Percentiles rank a stretch among this genome's conserved stretches.
These are phyloP conservation scores for Ceratocystis colombiana DNA, from an alignment of 2,329 filamentous ascomycete genomes.

Conservation along the genomic window DNA sequence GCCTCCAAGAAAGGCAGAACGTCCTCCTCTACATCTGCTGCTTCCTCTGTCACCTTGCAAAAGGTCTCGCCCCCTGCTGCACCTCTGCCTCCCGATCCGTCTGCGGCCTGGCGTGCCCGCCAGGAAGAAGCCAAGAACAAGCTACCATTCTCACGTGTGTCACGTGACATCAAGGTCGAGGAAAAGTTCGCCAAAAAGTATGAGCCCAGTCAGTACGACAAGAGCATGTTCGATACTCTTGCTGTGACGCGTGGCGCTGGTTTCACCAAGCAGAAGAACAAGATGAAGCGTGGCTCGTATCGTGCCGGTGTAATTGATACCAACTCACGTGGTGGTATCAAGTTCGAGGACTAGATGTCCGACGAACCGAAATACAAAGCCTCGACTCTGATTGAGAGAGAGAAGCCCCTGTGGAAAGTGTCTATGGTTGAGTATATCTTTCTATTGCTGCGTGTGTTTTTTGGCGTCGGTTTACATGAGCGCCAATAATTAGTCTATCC, in stretches of 20 bases:
- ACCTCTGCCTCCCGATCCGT: constrained; percentile 46
- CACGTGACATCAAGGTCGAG: constrained; percentile 57
- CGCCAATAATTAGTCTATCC: constrained; percentile 25
- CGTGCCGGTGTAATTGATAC: constrained; percentile 82
- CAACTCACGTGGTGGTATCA: constrained; percentile 70
- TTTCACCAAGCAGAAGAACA: constrained; percentile 99
- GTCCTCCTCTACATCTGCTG: constrained; percentile 39
- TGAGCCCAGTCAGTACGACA: constrained; percentile 75
- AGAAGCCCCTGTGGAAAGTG: too few relatives aligned
- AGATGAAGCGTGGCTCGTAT: constrained; percentile 88
- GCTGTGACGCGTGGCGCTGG: constrained; percentile 89
- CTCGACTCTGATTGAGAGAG: too few relatives aligned
- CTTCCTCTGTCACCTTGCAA: constrained; percentile 42
- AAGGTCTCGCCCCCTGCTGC: constrained; percentile 42
- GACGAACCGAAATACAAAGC: too few relatives aligned
- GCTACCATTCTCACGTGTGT: constrained; percentile 68
- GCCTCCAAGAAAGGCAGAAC: constrained; percentile 32
- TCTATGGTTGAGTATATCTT: too few relatives aligned
- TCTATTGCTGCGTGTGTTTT: neutral
- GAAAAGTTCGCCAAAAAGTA: constrained; percentile 70
- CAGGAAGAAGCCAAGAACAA: constrained; percentile 45
- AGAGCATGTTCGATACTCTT: constrained; percentile 76
- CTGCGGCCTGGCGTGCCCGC: constrained; percentile 33
- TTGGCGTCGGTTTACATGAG: neutral
- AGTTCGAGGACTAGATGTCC: constrained; percentile 69